Evolutionary conservation across 441 rosid species (phyloP).

Genomic region (Erodium chrysanthum): DNA sequence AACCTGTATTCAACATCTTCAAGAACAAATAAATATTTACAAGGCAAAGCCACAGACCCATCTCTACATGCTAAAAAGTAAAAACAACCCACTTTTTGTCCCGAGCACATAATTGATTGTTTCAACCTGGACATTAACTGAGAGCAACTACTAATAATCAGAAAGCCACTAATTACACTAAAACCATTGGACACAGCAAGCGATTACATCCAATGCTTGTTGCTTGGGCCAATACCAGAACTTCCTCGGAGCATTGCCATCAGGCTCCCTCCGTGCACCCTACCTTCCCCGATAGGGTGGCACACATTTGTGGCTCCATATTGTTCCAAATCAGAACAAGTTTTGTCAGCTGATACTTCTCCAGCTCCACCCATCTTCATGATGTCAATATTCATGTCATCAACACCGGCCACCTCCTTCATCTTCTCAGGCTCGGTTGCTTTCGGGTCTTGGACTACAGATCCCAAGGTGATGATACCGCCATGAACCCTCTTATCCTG

Average conservation of each 20-base stretch:
- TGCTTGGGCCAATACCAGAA: not conserved
- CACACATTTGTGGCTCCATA: too few species aligned
- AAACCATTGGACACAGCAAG: too few species aligned
- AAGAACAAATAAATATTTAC: not conserved
- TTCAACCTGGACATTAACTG: not conserved
- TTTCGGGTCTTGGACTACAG: slow-evolving; percentile 45
- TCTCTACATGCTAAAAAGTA: too few species aligned
- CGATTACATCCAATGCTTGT: not conserved
- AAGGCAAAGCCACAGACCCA: not conserved
- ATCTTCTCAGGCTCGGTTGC: slow-evolving; percentile 34
- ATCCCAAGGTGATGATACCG: slow-evolving; percentile 44
- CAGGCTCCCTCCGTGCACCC: not conserved
- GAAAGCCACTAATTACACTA: too few species aligned
- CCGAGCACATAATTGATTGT: too few species aligned
- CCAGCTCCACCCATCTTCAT: not conserved
- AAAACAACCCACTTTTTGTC: too few species aligned
- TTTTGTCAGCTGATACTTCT: not conserved
- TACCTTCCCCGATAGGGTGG: not conserved
- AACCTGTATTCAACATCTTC: not conserved
- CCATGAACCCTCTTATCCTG: slow-evolving; percentile 91
- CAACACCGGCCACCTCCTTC: slow-evolving; percentile 28
- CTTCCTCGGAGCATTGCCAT: not conserved
- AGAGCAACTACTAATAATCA: not conserved
- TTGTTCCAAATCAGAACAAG: not conserved
- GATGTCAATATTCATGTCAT: too few species aligned